Percentiles rank a stretch among this genome's conserved stretches.
Evolutionary conservation across 768 basidiomycete species (phyloP).

Genomic region (Boletus rubropictus): DNA sequence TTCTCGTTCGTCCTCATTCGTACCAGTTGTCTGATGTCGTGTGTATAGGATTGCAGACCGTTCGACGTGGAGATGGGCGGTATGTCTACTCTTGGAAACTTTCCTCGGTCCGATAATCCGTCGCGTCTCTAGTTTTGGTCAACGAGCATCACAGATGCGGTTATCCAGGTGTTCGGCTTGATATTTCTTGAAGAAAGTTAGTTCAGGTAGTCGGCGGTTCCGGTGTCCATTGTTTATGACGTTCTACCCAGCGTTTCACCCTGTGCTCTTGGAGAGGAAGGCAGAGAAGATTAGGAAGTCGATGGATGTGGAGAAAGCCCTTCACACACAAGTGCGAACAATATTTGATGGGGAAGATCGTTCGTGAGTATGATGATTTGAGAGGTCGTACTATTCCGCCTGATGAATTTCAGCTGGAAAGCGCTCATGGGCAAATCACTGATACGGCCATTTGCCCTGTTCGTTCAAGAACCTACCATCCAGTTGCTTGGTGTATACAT

Average conservation of each 20-base stretch:
- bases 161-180: conserved; percentile 50
- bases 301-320: conserved; percentile 45
- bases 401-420: conserved; percentile 39
- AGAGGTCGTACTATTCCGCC: not conserved
- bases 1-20: not conserved
- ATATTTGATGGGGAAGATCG: conserved; percentile 41
- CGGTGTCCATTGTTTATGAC: conserved; percentile 13
- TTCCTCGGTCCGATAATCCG: not conserved
- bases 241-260: conserved; percentile 21
- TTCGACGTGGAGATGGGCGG: conserved; percentile 71
- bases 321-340: conserved; percentile 38
- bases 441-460: conserved; percentile 62
- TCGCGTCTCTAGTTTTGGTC: conserved; percentile 51
- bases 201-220: conserved; percentile 12
- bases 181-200: conserved; percentile 60
- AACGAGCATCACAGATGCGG: conserved; percentile 50
- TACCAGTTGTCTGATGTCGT: not conserved
- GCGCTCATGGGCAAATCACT: conserved; percentile 48
- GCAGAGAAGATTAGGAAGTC: conserved; percentile 41
- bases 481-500: conserved; percentile 64
- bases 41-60: conserved; percentile 45
- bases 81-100: conserved; percentile 23
- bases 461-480: conserved; percentile 56
- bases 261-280: conserved; percentile 42
- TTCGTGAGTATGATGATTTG: conserved; percentile 33